Base-by-base conservation (phyloP, 2,329 filamentous ascomycete genomes). In the Incumbomyces delicatus region DNA sequence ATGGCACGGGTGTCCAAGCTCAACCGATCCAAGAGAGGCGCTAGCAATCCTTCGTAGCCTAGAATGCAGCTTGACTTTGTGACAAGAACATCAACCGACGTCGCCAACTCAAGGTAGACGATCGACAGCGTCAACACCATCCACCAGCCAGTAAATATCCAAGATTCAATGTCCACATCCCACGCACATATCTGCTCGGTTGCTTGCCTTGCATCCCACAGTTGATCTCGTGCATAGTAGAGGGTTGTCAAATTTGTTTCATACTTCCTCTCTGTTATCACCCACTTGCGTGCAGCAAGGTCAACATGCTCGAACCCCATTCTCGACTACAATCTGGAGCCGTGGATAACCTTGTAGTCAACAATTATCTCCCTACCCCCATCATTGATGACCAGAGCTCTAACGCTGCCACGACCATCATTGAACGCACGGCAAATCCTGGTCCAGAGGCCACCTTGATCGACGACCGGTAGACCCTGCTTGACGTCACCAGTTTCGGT, bases 401-500 rank as follows among this genome's bases (percentile, higher is more conserved):
- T 87, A 64, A 98, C 85, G 66, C 82, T 88, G 69, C 92, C 92
- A 66, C 89, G 86, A 66, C 92, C 92, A 59, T 87, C 83, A 72
- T 87, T 82, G 70, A 95, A 98, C 57, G 88, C 80, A 58, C 84
- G 79, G 61, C 78, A 73, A 57, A 98, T 84, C 61, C 89, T 87
- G 57, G 72, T 68, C 76, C 83, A 87, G 58, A 98, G 82, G 71
- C 81, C 81, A 69, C 86, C 92, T 80, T 98, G 92, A 75, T 95
- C 87, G 68, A 95, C 83, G 69, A 98, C 87, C 50, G 86, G 80
- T 50, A 98, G 78, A 61, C 92, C 81, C 74, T 95, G 89, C 85
- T 96, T 96, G 77, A 98, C 88, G 67, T 98, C 90, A 61, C 92
- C 89, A 57, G 83, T 87, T 84, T 98, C 92, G 66, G 92, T 98